Evolutionary conservation across 805 yeast species (phyloP).

Genomic region (Huiozyma sinensis): DNA sequence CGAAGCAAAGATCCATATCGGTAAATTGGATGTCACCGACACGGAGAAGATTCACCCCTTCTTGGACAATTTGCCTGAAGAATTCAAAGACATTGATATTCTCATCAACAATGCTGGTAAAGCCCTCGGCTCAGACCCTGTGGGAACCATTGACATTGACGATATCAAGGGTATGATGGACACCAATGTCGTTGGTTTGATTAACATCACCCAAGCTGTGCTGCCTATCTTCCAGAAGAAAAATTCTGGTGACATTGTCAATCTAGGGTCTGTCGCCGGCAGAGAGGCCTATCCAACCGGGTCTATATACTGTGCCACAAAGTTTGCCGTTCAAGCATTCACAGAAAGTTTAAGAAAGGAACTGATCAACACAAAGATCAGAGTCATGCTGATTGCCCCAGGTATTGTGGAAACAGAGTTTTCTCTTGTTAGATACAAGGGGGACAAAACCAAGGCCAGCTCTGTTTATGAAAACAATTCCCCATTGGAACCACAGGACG

Average conservation of each 20-base stretch:
- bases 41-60: constrained; percentile 42
- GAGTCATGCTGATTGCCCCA: constrained; percentile 59
- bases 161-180: constrained; percentile 71
- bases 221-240: constrained; percentile 60
- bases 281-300: constrained; percentile 75
- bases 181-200: constrained; percentile 82
- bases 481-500: constrained; percentile 48
- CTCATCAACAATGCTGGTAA: constrained; percentile 67
- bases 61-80: constrained; percentile 43
- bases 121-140: constrained; percentile 69
- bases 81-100: constrained; percentile 54
- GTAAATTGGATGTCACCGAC: constrained; percentile 47
- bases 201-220: constrained; percentile 71
- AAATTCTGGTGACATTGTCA: constrained; percentile 63
- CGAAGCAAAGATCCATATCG: constrained; percentile 34
- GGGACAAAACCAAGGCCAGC: constrained; percentile 43
- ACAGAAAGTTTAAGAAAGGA: constrained; percentile 68
- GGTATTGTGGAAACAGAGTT: constrained; percentile 65
- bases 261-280: constrained; percentile 70
- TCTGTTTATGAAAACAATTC: constrained; percentile 44
- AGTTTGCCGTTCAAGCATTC: constrained; percentile 62
- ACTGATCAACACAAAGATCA: constrained; percentile 53
- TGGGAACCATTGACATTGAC: constrained; percentile 52
- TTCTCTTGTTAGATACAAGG: constrained; percentile 48
- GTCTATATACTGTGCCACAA: constrained; percentile 65